Percentiles rank a stretch among this genome's conserved stretches.
Evolutionary conservation across 2,329 filamentous ascomycete genomes (phyloP).

Genomic region (Aspergillus spinulosporus): DNA sequence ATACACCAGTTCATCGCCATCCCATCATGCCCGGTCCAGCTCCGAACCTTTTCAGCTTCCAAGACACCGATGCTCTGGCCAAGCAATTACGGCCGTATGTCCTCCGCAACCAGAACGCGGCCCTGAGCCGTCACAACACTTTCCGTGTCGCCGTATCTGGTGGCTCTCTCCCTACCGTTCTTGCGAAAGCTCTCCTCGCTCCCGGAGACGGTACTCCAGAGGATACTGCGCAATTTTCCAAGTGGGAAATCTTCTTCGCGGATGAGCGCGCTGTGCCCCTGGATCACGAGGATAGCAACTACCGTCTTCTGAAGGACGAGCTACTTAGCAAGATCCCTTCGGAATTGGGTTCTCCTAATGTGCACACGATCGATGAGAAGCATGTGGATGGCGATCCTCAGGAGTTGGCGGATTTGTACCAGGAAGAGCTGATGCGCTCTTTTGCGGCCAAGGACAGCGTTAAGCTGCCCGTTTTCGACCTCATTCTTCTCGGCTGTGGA

Average conservation of each 20-base stretch:
- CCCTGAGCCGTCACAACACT: conserved; percentile 73
- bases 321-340: conserved; percentile 83
- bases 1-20: not conserved
- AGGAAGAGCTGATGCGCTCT: conserved; percentile 77
- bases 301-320: conserved; percentile 81
- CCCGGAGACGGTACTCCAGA: conserved; percentile 51
- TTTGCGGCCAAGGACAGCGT: conserved; percentile 94
- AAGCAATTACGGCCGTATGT: conserved; percentile 78
- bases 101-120: conserved; percentile 75
- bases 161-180: conserved; percentile 84
- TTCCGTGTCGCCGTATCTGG: conserved; percentile 95
- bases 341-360: conserved; percentile 64
- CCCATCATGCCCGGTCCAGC: conserved; percentile 38
- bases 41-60: conserved; percentile 76
- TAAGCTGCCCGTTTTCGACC: conserved; percentile 90
- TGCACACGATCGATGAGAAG: conserved; percentile 74
- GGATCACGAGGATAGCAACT: conserved; percentile 92
- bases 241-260: conserved; percentile 98
- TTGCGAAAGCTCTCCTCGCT: conserved; percentile 78
- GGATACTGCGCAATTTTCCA: conserved; percentile 72
- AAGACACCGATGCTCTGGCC: conserved; percentile 68
- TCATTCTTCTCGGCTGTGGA: conserved; percentile 88
- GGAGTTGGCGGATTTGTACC: conserved; percentile 91
- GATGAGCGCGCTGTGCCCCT: conserved; percentile 94
- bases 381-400: conserved; percentile 74